Conservation (phyloP, 352 stramenopile species). For the Phytopythium mirpurense region DNA sequence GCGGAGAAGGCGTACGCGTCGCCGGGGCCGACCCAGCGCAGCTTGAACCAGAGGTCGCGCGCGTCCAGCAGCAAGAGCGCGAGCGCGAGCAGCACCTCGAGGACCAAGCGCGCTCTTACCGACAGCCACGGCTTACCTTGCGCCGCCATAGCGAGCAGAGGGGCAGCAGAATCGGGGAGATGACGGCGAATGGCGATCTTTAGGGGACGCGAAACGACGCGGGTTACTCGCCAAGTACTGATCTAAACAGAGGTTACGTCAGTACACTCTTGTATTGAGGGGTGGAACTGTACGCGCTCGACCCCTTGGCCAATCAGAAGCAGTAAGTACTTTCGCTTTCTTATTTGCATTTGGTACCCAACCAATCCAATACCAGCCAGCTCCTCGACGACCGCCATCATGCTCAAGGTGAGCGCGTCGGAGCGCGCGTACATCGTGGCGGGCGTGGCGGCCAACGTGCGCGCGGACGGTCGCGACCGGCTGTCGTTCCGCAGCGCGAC, state of each 20-base stretch:
- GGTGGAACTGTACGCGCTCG: not conserved
- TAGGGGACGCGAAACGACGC: constrained; percentile 1
- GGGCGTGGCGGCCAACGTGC: constrained; percentile 64
- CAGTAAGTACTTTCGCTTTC: too few species aligned
- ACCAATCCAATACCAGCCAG: not conserved
- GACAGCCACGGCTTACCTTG: too few species aligned
- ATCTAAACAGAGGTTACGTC: not conserved
- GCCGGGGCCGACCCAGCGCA: constrained; percentile 34
- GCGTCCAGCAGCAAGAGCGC: constrained; percentile 31
- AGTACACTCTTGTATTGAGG: not conserved
- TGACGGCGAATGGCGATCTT: too few species aligned
- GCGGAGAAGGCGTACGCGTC: constrained; percentile 36
- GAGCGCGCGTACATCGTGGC: constrained; percentile 72
- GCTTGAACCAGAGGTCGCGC: constrained; percentile 59
- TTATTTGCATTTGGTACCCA: too few species aligned
- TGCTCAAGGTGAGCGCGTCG: constrained; percentile 74
- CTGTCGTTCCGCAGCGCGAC: constrained; percentile 56
- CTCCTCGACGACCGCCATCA: too few species aligned
- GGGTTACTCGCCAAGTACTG: not conserved
- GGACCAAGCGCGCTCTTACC: constrained; percentile 17
- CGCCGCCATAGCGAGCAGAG: too few species aligned
- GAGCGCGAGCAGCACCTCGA: constrained; percentile 25
- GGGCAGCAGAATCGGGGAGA: too few species aligned
- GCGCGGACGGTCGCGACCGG: constrained; percentile 57
- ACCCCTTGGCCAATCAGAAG: not conserved